These are phyloP conservation scores for Phytophthora uliginosa DNA, from an alignment of 352 stramenopile genomes.

Conservation along the genomic window DNA sequence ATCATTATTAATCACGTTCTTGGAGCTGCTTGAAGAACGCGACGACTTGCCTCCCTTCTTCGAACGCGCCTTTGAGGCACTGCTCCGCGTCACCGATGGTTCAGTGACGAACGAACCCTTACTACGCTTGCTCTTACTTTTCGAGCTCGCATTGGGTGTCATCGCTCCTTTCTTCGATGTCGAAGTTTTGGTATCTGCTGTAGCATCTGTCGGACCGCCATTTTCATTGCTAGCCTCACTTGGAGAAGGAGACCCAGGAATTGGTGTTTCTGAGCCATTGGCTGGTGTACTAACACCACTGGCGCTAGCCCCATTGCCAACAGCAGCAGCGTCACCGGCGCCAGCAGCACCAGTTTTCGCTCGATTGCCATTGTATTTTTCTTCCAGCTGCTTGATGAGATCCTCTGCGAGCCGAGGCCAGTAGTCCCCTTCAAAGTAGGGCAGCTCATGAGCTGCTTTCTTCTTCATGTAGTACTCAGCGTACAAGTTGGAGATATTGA, in stretches of 20 bases:
- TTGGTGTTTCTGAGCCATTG: constrained; percentile 50
- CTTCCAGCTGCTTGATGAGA: constrained; percentile 98
- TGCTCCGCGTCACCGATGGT: constrained; percentile 67
- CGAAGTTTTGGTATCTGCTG: constrained; percentile 16
- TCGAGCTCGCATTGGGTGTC: constrained; percentile 44
- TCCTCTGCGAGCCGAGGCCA: constrained; percentile 99
- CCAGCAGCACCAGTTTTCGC: constrained; percentile 36
- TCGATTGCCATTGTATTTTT: constrained; percentile 78
- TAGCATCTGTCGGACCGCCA: constrained; percentile 7
- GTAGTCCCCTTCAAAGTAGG: constrained; percentile 99
- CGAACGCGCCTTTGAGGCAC: constrained; percentile 73
- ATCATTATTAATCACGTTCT: constrained; percentile 90
- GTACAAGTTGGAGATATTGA: constrained; percentile 88
- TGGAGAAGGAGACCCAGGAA: constrained; percentile 60
- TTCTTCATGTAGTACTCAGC: constrained; percentile 92
- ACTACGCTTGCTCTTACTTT: constrained; percentile 81
- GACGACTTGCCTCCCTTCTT: constrained; percentile 65
- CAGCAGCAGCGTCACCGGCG: constrained; percentile 8
- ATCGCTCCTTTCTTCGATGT: constrained; percentile 36
- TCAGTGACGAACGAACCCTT: constrained; percentile 54
- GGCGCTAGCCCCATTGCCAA: constrained; percentile 9
- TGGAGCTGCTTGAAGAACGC: constrained; percentile 58
- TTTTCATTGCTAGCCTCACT: constrained; percentile 57
- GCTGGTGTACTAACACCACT: constrained; percentile 17
- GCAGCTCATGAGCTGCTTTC: constrained; percentile 91